phyloP scores from a whole-genome alignment of 176 grass and related monocot species.

The Urochloa ruziziensis region DNA sequence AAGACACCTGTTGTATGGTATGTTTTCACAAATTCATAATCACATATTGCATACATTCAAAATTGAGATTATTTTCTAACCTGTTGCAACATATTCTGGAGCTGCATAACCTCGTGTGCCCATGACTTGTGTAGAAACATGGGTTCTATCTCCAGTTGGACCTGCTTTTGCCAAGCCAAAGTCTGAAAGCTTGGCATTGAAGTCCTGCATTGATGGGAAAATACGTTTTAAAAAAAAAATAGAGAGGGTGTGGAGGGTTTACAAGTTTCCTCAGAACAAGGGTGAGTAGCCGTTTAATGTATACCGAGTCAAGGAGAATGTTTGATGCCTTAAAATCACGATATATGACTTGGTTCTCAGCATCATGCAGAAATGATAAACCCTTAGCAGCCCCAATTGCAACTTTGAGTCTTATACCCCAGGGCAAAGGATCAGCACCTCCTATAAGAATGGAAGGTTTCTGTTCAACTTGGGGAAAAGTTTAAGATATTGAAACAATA shows the following conservation, averaged over 20 bases:
- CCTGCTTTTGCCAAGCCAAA: conserved; percentile 96
- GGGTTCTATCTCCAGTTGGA: conserved; percentile 91
- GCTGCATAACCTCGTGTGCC: conserved; percentile 89
- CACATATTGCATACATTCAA: neutral
- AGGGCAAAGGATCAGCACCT: conserved; percentile 65
- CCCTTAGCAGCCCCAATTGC: conserved; percentile 77
- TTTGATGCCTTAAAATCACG: conserved; percentile 98
- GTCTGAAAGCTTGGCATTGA: conserved; percentile 84
- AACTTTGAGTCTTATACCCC: conserved; percentile 81
- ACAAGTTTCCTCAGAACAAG: neutral
- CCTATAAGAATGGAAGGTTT: conserved; percentile 34
- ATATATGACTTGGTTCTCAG: conserved; percentile 84
- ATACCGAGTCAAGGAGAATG: conserved; percentile 87
- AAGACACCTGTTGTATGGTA: neutral
- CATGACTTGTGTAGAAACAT: conserved; percentile 97
- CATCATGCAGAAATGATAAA: conserved; percentile 88
- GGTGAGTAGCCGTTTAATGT: neutral
- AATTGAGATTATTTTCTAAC: conserved; percentile 27
- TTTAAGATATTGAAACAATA: neutral
- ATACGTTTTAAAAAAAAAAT: neutral
- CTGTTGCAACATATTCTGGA: conserved; percentile 94
- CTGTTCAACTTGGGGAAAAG: neutral
- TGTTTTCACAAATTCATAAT: neutral
- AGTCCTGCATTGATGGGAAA: conserved; percentile 51
- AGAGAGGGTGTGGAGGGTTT: neutral